Evolutionary conservation across 805 yeast species (phyloP).

Genomic region (Saccharomyces paradoxus): DNA sequence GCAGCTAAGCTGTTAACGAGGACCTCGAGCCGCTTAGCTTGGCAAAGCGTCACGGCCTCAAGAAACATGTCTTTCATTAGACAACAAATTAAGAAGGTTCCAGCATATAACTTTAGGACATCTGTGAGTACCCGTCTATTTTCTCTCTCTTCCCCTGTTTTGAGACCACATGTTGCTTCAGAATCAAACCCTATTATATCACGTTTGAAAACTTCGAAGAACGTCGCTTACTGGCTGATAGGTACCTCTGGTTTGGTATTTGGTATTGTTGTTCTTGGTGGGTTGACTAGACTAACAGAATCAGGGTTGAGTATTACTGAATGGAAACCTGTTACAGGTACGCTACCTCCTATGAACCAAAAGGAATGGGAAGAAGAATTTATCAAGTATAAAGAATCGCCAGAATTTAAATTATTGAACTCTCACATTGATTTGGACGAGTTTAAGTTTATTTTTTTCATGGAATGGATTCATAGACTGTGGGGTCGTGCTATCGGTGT

Average conservation of each 20-base stretch:
- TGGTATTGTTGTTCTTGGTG: constrained; percentile 94
- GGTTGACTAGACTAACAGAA: constrained; percentile 89
- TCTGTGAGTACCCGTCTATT: not conserved
- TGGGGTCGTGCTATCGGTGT: constrained; percentile 88
- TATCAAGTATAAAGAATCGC: constrained; percentile 69
- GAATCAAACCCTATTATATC: constrained; percentile 31
- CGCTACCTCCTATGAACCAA: constrained; percentile 78
- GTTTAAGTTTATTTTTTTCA: constrained; percentile 85
- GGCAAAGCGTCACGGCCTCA: not conserved
- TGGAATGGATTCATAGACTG: constrained; percentile 97
- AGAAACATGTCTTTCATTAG: not conserved
- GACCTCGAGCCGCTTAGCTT: not conserved
- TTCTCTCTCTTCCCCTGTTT: not conserved
- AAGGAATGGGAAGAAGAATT: constrained; percentile 84
- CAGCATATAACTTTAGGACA: not conserved
- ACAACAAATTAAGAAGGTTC: not conserved
- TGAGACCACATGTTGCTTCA: not conserved
- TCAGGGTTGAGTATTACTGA: constrained; percentile 94
- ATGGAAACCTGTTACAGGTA: constrained; percentile 97
- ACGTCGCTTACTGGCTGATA: constrained; percentile 80
- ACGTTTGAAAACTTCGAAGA: constrained; percentile 33
- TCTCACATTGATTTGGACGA: constrained; percentile 78
- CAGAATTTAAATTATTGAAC: constrained; percentile 85
- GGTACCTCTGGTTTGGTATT: constrained; percentile 85
- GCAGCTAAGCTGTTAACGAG: not conserved